Evolutionary conservation across 2,329 filamentous ascomycete species (phyloP).

Genomic region (Fusarium sp.): DNA sequence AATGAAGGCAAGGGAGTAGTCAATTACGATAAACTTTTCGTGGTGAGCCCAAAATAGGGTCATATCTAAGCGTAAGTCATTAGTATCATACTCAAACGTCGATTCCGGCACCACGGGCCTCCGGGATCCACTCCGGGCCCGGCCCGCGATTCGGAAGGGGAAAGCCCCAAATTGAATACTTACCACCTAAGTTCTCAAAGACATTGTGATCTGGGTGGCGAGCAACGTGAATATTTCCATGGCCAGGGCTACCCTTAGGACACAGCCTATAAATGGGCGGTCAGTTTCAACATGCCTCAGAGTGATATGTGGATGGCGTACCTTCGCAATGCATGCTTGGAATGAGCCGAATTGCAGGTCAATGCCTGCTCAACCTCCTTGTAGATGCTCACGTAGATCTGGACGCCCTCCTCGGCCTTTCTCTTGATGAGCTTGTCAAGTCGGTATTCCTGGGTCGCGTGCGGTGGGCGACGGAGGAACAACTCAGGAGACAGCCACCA

Average conservation of each 20-base stretch:
- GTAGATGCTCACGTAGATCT: slow-evolving; percentile 93
- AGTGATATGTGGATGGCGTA: neutral
- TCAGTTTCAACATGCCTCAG: neutral
- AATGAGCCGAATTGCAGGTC: slow-evolving; percentile 92
- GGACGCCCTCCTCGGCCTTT: slow-evolving; percentile 88
- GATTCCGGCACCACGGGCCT: neutral
- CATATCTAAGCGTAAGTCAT: slow-evolving; percentile 53
- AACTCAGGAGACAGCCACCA: slow-evolving; percentile 96
- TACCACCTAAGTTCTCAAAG: slow-evolving; percentile 82
- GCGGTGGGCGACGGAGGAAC: slow-evolving; percentile 84
- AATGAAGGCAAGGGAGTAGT: slow-evolving; percentile 90
- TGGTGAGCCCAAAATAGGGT: slow-evolving; percentile 98
- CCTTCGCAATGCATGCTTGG: slow-evolving; percentile 67
- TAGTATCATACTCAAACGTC: neutral
- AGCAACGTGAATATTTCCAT: slow-evolving; percentile 88
- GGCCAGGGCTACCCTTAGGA: slow-evolving; percentile 78
- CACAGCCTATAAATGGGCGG: slow-evolving; percentile 61
- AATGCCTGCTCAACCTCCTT: slow-evolving; percentile 83
- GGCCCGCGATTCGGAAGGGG: neutral
- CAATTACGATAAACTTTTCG: slow-evolving; percentile 96
- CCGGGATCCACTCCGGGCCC: neutral
- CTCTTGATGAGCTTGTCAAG: slow-evolving; percentile 88
- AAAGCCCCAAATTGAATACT: neutral
- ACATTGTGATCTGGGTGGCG: slow-evolving; percentile 95
- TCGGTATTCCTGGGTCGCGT: slow-evolving; percentile 82